These are phyloP conservation scores for Fragilaria crotonensis DNA, from an alignment of 108 stramenopile species.

Conservation along the genomic window DNA sequence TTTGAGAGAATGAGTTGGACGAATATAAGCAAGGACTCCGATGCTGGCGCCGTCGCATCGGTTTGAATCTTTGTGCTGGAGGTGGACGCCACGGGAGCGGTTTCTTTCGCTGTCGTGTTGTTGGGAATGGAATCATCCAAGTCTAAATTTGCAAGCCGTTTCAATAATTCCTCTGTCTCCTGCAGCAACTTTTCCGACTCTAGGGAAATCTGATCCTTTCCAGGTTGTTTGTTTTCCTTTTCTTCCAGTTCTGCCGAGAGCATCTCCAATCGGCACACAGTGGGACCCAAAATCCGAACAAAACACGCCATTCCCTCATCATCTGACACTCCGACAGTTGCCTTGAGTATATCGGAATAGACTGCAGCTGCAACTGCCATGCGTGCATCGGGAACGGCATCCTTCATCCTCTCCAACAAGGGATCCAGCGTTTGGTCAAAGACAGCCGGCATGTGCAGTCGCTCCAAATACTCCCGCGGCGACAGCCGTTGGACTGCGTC, in stretches of 20 bases:
- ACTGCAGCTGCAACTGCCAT: constrained; percentile 72
- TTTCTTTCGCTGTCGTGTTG: neutral
- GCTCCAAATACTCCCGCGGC: constrained; percentile 62
- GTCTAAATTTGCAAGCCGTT: constrained; percentile 37
- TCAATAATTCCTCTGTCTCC: constrained; percentile 9
- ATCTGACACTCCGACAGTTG: constrained; percentile 73
- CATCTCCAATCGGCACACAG: constrained; percentile 17
- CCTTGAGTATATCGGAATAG: constrained; percentile 64
- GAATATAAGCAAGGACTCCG: constrained; percentile 68
- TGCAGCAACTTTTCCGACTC: neutral
- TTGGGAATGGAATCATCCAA: constrained; percentile 11
- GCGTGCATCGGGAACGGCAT: constrained; percentile 80
- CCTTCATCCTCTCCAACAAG: constrained; percentile 47
- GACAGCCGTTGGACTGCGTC: constrained; percentile 71
- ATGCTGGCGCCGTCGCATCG: constrained; percentile 13
- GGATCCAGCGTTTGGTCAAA: constrained; percentile 52
- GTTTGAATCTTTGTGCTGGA: neutral
- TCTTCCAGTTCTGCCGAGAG: constrained; percentile 7
- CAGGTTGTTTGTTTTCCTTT: neutral
- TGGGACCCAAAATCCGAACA: constrained; percentile 39
- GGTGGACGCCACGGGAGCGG: neutral
- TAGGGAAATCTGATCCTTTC: neutral
- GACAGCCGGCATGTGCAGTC: constrained; percentile 47
- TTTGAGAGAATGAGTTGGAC: constrained; percentile 81
- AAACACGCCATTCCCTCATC: constrained; percentile 64